phyloP scores from a whole-genome alignment of 2,329 filamentous ascomycete species.

The Myotisia sp. region DNA sequence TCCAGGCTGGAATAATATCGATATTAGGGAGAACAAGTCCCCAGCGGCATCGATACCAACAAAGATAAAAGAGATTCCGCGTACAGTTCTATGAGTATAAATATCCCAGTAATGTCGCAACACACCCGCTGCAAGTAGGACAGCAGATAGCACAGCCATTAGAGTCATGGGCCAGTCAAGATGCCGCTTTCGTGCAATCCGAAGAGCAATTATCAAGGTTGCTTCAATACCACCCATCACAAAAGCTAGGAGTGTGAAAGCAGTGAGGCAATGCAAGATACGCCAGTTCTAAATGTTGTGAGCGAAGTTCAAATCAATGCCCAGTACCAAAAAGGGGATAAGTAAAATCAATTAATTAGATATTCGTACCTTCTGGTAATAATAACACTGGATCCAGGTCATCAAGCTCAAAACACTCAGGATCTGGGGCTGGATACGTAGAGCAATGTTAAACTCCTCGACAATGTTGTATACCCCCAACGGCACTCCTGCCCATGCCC shows the following conservation, averaged over 20 bases:
- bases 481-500: constrained; percentile 29
- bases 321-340: no score
- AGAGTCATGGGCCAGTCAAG: constrained; percentile 48
- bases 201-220: constrained; percentile 44
- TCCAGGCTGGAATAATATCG: constrained; percentile 42
- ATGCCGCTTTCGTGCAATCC: constrained; percentile 30
- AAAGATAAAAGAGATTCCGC: constrained; percentile 59
- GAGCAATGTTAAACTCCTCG: constrained; percentile 42
- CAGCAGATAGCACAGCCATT: constrained; percentile 53
- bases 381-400: constrained; percentile 39
- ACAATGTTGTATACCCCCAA: background rate
- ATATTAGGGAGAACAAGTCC: constrained; percentile 52
- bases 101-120: constrained; percentile 58
- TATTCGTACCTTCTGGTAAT: constrained; percentile 23
- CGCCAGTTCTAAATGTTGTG: constrained; percentile 5
- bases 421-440: constrained; percentile 42
- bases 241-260: constrained; percentile 39
- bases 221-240: constrained; percentile 47
- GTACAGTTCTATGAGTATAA: constrained; percentile 49
- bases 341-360: no score
- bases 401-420: constrained; percentile 37
- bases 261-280: constrained; percentile 30
- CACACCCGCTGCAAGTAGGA: constrained; percentile 51
- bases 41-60: constrained; percentile 55
- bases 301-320: background rate